Percentiles rank a stretch among this genome's conserved stretches.
Conservation (phyloP, 768 basidiomycete species). For the Phlegmacium glaucopus region DNA sequence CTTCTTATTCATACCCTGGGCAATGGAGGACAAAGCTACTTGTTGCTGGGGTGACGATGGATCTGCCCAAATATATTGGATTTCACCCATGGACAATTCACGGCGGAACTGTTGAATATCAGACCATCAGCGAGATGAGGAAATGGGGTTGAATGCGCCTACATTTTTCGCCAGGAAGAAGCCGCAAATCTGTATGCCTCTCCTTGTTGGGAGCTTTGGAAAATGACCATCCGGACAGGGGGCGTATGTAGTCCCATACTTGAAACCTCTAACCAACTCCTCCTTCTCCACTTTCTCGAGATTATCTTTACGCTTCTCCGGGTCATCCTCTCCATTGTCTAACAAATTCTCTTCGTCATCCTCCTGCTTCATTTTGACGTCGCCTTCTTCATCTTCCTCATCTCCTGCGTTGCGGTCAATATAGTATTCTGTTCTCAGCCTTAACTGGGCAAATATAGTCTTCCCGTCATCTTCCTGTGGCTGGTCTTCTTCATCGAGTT, state of each 20-base stretch:
- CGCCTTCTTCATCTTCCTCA: constrained; percentile 36
- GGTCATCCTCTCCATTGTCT: constrained; percentile 24
- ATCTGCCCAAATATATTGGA: constrained; percentile 84
- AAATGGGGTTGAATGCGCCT: constrained; percentile 11
- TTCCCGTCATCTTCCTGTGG: constrained; percentile 25
- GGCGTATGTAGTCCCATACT: constrained; percentile 86
- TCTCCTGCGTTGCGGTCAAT: constrained; percentile 42
- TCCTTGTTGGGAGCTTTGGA: constrained; percentile 63
- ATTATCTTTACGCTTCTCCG: constrained; percentile 30
- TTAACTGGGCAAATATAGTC: constrained; percentile 38
- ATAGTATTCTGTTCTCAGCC: constrained; percentile 54
- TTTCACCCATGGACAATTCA: constrained; percentile 79
- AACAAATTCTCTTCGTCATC: constrained; percentile 28
- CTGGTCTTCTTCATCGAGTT: constrained; percentile 27
- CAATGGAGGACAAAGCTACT: constrained; percentile 83
- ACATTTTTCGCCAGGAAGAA: constrained; percentile 77
- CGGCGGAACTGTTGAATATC: constrained; percentile 63
- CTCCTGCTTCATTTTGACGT: constrained; percentile 39
- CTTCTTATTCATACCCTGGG: constrained; percentile 74
- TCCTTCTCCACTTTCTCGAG: constrained; percentile 69
- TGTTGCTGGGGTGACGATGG: constrained; percentile 63
- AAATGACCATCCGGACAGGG: constrained; percentile 88
- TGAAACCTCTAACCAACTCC: constrained; percentile 77
- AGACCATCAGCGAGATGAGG: constrained; percentile 4
- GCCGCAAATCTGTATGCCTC: constrained; percentile 85